Evolutionary conservation across 106 monocot genomes (phyloP), one percentile per base, ranked within the genome.

Genomic region (Phalaenopsis equestris): DNA sequence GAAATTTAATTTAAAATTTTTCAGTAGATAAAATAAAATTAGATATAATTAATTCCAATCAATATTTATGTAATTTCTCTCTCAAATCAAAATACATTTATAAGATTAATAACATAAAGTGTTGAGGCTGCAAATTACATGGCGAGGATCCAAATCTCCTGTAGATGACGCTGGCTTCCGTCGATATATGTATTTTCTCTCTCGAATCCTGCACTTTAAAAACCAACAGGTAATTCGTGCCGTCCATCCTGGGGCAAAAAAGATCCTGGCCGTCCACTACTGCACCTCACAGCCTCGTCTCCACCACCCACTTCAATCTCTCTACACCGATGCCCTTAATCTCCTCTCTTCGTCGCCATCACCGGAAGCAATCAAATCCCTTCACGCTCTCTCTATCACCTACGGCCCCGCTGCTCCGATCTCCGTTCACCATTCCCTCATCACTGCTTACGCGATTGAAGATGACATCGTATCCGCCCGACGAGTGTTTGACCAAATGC

Each of bases 401-500:
- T 19, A 24, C 49, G 78, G 42, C 37, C 10, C 38, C 41, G 8
- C 75, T 24, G n/a, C 65, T 38, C 75, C 84, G 21, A 17, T 76
- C 45, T 30, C 57, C 42, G 45, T 82, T 41, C 46, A 58, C 79
- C 84, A 87, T 56, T 21, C 70, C 21, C 82, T 87, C 81, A 85
- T 90, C 81, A 30, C 89, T 0, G 15, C 24, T n/a, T 78, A 83
- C 37, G 80, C 56, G 0, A 55, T n/a, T 16, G 4, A 17, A 30
- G 80, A 78, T 57, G 75, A 75, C 38, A 45, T 81, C 41, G 37
- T 8, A 11, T 30, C 55, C 21, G 82, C 89, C 37, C 86, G 43
- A 11, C 73, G 80, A 30, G 9, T 86, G 89, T 86, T 92, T 84
- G 92, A 92, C 30, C 14, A 56, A 84, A 92, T 90, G 87, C 84